Evolutionary conservation across 2,329 filamentous ascomycete species (phyloP), one percentile per base, ranked within the genome.

Genomic region (Monilinia vaccinii-corymbosi): DNA sequence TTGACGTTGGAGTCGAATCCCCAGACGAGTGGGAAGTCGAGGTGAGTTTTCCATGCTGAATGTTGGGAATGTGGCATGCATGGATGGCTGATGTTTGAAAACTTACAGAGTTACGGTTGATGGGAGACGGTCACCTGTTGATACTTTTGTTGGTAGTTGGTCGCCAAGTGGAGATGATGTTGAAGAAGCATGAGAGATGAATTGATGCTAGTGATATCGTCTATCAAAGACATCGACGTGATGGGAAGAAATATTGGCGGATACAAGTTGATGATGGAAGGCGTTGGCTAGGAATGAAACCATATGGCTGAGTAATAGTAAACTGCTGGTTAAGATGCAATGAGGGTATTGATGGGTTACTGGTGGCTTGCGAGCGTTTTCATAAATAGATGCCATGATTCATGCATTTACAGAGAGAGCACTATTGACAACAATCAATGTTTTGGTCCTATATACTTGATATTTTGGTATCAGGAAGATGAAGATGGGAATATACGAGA

Each of bases 21-120:
- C 1, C 50, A 53, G 36, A 53, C 50, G 2, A 42, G 50, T 31
- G 50, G 50, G 2, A 53, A 42, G 4, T 53, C 50, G 14, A n/a
- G 50, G 50, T 53, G 42, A 31, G 50, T 3, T 11, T 31, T 14
- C 16, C 18, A 42, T 1, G 3, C 3, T 21, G 11, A 7, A 7
- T 0, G n/a, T 2, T 9, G 0, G 38, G 7, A 42, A 1, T n/a
- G 6, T 25, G 6, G 16, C 25, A 5, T 18, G 7, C 3, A 44
- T n/a, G 5, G 18, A 28, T 31, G 1, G 13, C 50, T 53, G 0
- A 53, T 3, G 2, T 4, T 42, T 5, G 25, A 40, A n/a, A 2
- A 25, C 3, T 1, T 16, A 11, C 7, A 53, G 50, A 0, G 50
- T 42, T 3, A 53, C 50, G 0, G 13, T 42, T 11, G 50, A 53